Conservation (phyloP, 2,329 filamentous ascomycete species). For the Lasiodiplodia theobromae region DNA sequence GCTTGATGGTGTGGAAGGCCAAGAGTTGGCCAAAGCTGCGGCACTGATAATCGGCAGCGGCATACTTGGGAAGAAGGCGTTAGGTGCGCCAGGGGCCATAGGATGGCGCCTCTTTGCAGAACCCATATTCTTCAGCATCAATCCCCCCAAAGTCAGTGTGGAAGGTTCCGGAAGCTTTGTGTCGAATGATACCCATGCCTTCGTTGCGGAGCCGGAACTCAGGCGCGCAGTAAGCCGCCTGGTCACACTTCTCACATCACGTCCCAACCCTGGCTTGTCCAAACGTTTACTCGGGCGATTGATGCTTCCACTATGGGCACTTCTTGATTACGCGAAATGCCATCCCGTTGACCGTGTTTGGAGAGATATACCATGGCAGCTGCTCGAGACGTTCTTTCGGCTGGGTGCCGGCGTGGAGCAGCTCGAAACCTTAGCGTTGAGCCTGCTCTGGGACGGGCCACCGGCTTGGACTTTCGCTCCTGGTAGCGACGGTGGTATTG, state of each 20-base stretch:
- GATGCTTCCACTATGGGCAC: slow-evolving; percentile 68
- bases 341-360: slow-evolving; percentile 47
- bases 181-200: not conserved
- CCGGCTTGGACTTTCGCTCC: slow-evolving; percentile 62
- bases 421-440: slow-evolving; percentile 58
- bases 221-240: slow-evolving; percentile 62
- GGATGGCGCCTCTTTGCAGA: slow-evolving; percentile 70
- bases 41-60: slow-evolving; percentile 71
- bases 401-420: slow-evolving; percentile 62
- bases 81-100: slow-evolving; percentile 66
- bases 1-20: slow-evolving; percentile 66
- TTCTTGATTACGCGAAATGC: slow-evolving; percentile 61
- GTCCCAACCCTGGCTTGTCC: slow-evolving; percentile 71
- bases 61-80: slow-evolving; percentile 68
- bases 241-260: slow-evolving; percentile 64
- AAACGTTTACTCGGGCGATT: slow-evolving; percentile 67
- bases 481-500: slow-evolving; percentile 57
- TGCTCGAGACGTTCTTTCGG: slow-evolving; percentile 66
- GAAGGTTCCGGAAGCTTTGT: slow-evolving; percentile 19
- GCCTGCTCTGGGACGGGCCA: slow-evolving; percentile 64
- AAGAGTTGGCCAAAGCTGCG: slow-evolving; percentile 65
- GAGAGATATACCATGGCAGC: slow-evolving; percentile 53
- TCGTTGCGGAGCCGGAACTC: slow-evolving; percentile 60
- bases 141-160: slow-evolving; percentile 38
- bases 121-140: slow-evolving; percentile 63